Evolutionary conservation across 352 stramenopile genomes (phyloP), one percentile per base, ranked within the genome.

Genomic region (Globisporangium spiculum): DNA sequence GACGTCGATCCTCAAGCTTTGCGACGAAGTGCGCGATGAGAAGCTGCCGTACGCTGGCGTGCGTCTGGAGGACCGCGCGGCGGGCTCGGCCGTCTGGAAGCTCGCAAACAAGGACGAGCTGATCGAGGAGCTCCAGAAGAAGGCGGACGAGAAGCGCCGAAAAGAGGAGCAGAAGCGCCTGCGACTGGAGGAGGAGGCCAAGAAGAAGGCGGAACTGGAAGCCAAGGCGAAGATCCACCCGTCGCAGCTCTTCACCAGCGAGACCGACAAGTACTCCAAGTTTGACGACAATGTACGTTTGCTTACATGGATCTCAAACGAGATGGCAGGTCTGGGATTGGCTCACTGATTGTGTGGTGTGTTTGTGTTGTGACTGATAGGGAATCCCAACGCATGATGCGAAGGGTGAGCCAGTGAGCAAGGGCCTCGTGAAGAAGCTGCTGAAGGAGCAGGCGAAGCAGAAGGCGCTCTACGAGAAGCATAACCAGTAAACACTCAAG

Each of bases 371-470:
- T 63, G 20, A 22, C 59, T 54, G 27, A 67, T 16, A 97, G 79
- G 97, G 97, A 48, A 78, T 99, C 30, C 97, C 97, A 38, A 99
- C 97, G 12, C 91, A 99, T 57, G 88, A 98, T 68, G 87, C 80
- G 1, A 85, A 91, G 46, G 96, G 96, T 20, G 92, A 98, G 55
- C 91, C 96, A 63, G 69, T 99, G 57, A 98, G 94, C 66, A 99
- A 99, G 84, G 97, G 88, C 59, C 78, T 89, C 34, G 79, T 93
- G 60, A 99, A 99, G 83, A 99, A 99, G 78, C 84, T 99, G 61
- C 81, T 88, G 22, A 99, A 99, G 80, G 96, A 99, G 57, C 90
- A 96, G 75, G 80, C 90, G 55, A 99, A 99, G 79, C 98, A 99
- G 72, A 96, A 96, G 71, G 87, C 94, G 70, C 76, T 96, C 2